Evolutionary conservation across 225 moss, liverwort and hornwort species (phyloP), one percentile per base, ranked within the genome.

Genomic region (Sphagnum contortum): DNA sequence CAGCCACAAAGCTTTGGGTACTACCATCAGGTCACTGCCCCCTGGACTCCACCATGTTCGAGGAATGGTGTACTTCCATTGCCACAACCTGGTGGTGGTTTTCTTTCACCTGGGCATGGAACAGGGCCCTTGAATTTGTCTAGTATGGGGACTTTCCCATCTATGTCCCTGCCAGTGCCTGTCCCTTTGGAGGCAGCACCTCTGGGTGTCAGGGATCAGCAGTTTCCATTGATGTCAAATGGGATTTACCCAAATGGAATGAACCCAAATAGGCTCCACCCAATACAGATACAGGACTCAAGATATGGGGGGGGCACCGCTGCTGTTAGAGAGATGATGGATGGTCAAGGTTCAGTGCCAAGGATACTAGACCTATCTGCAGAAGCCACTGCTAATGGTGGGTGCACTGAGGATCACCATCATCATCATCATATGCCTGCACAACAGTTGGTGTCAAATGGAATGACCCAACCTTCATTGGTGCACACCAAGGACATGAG

Each of bases 61-160:
- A 76, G 79, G 58, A 81, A 74, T 70, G 81, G 81, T 12, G 81
- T 86, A 5, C 74, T 81, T 44, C 85, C 81, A 52, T 76, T 86
- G 10, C 81, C 81, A 65, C 85, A 76, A 66, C 71, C 79, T 65
- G 85, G 81, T 45, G 75, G 80, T n/a, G 79, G 74, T 52, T 64
- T 79, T 59, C 64, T 77, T 29, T 29, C 29, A 29, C 29, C 29
- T 29, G 29, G 29, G 29, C 29, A 66, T 59, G 61, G 64, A 66
- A 4, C 52, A 79, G 48, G 74, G 71, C 29, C 29, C 29, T 29
- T 29, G 29, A 29, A 29, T 3, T 73, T 70, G 53, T 45, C 76
- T 29, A 29, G 29, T 2, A 67, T 81, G 68, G 81, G 59, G 10
- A 64, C 59, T 12, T 59, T 81, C 55, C 74, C 81, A 61, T 70